phyloP scores from a whole-genome alignment of 2,329 filamentous ascomycete species.

The Arthroderma uncinatum region DNA sequence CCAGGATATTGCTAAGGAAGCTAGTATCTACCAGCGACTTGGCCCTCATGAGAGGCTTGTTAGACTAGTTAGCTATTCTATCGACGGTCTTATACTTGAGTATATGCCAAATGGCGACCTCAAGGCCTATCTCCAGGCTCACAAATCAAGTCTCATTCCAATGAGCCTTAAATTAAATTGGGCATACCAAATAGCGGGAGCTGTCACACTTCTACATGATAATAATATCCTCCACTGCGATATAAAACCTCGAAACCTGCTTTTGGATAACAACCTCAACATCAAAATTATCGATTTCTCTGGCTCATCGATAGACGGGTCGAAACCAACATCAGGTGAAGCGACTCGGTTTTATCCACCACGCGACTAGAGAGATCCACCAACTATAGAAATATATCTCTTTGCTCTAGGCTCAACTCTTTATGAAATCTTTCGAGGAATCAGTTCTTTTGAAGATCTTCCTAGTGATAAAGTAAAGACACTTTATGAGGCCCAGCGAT shows the following conservation, averaged over 20 bases:
- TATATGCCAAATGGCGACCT: conserved; percentile 10
- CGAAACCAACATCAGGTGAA: conserved; percentile 10
- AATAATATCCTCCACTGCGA: conserved; percentile 15
- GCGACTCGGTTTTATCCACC: conserved; percentile 16
- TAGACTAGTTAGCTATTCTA: conserved; percentile 5
- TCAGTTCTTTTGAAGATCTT: conserved; percentile 16
- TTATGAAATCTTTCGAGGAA: conserved; percentile 16
- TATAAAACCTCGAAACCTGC: conserved; percentile 15
- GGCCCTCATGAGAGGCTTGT: conserved; percentile 6
- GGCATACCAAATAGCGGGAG: conserved; percentile 15
- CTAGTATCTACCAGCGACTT: conserved; percentile 4
- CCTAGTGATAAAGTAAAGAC: conserved; percentile 16
- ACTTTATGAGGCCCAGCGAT: conserved; percentile 13
- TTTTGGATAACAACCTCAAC: conserved; percentile 15
- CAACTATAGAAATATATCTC: conserved; percentile 16
- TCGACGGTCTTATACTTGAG: conserved; percentile 6
- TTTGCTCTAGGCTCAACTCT: conserved; percentile 19
- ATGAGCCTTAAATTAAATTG: conserved; percentile 13
- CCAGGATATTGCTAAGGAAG: conserved; percentile 8
- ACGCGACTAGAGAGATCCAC: conserved; percentile 17
- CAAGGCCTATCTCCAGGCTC: conserved; percentile 3
- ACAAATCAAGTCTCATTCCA: conserved; percentile 1
- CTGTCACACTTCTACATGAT: conserved; percentile 13
- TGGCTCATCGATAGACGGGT: conserved; percentile 17
- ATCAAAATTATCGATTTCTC: conserved; percentile 17